These are phyloP conservation scores for Arctostaphylos glauca DNA, from an alignment of 148 eudicot genomes.

Conservation along the genomic window DNA sequence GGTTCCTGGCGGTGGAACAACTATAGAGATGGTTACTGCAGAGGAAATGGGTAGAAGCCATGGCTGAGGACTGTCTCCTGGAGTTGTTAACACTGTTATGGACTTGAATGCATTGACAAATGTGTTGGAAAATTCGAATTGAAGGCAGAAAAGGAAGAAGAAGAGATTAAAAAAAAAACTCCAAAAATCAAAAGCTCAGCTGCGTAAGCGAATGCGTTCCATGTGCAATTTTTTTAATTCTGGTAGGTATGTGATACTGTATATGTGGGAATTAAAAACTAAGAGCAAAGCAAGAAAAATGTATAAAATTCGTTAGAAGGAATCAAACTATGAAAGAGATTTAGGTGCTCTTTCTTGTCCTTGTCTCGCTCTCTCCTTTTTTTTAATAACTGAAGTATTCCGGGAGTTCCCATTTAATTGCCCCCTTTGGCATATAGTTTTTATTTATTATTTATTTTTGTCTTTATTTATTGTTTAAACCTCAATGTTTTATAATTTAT, in stretches of 20 bases:
- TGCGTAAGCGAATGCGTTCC: background rate
- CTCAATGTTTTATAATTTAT: no score
- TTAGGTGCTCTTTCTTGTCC: no score
- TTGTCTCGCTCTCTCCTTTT: no score
- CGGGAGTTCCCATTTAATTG: no score
- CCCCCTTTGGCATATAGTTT: no score
- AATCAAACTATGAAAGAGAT: no score
- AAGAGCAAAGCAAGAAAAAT: no score
- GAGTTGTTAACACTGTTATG: background rate
- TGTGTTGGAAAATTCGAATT: background rate
- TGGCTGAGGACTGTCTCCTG: conserved; percentile 12
- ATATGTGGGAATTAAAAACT: no score
- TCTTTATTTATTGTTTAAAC: no score
- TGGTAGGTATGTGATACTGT: background rate
- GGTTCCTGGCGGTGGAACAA: conserved; percentile 19
- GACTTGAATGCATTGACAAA: background rate
- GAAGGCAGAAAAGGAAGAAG: background rate
- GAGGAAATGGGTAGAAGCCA: conserved; percentile 55
- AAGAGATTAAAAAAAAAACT: background rate
- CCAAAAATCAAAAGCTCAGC: background rate
- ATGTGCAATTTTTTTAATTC: background rate
- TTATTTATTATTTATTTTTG: no score
- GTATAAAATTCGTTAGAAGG: no score
- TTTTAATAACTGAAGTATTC: no score
- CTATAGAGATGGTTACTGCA: conserved; percentile 34